Evolutionary conservation across 306 rosid genomes (phyloP).

Genomic region (Neltuma alba): DNA sequence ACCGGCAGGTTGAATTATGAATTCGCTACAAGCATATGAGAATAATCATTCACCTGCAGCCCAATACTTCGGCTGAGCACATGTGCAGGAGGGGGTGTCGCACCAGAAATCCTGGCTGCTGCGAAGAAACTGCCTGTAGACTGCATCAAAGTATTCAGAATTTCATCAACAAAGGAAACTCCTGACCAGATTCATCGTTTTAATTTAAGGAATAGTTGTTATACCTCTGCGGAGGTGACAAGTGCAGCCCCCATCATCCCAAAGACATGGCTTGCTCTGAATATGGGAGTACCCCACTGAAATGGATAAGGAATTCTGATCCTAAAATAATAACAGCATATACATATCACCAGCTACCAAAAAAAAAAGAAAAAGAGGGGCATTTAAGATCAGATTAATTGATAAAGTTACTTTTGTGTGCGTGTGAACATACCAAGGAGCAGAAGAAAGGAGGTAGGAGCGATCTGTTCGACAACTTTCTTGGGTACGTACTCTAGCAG

Average conservation of each 20-base stretch:
- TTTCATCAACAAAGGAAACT: constrained; percentile 21
- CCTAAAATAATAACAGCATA: constrained; percentile 53
- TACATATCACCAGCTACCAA: neutral
- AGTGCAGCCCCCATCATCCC: constrained; percentile 98
- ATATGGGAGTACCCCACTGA: constrained; percentile 97
- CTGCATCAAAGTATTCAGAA: constrained; percentile 51
- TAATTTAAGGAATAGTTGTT: constrained; percentile 29
- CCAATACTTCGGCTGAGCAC: constrained; percentile 87
- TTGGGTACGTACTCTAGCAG: constrained; percentile 54
- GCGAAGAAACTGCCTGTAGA: constrained; percentile 84
- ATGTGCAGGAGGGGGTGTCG: constrained; percentile 89
- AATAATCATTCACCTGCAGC: constrained; percentile 59
- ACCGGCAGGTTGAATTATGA: constrained; percentile 14
- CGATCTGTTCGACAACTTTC: constrained; percentile 82
- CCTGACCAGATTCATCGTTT: constrained; percentile 22
- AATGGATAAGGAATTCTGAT: constrained; percentile 82
- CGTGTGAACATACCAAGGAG: constrained; percentile 70
- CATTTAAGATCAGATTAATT: neutral
- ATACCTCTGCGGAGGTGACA: constrained; percentile 89
- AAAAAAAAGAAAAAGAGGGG: neutral
- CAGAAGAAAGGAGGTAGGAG: constrained; percentile 63
- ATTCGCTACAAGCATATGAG: neutral
- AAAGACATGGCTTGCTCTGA: constrained; percentile 90
- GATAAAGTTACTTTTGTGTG: neutral
- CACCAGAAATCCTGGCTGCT: constrained; percentile 97